These are phyloP conservation scores for Margaritispora aquatica DNA, from an alignment of 495 filamentous ascomycete species.

Conservation along the genomic window DNA sequence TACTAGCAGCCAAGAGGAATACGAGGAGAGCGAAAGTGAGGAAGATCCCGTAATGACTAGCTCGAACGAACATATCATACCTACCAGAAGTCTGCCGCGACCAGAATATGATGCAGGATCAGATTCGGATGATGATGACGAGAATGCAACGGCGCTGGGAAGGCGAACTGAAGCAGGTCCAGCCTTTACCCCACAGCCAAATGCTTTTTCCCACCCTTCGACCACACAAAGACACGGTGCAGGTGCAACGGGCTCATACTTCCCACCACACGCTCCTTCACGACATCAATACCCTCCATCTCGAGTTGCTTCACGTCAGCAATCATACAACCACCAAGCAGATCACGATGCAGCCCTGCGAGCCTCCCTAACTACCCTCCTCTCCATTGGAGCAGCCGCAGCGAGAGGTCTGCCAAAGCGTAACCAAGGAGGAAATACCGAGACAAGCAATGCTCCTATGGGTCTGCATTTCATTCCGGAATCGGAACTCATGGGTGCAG, in stretches of 20 bases:
- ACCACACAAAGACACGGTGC: conserved; percentile 38
- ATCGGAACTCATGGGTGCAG: conserved; percentile 56
- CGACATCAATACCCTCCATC: conserved; percentile 19
- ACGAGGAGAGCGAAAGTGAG: conserved; percentile 75
- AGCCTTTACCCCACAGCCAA: conserved; percentile 78
- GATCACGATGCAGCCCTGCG: conserved; percentile 92
- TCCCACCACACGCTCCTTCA: conserved; percentile 33
- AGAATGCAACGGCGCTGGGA: conserved; percentile 75
- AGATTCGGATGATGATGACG: conserved; percentile 60
- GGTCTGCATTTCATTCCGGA: conserved; percentile 67
- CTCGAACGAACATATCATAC: conserved; percentile 66
- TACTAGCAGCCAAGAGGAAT: conserved; percentile 84
- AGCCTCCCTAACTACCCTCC: conserved; percentile 87
- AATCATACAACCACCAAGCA: conserved; percentile 54
- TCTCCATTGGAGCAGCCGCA: conserved; percentile 79
- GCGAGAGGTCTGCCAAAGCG: conserved; percentile 74
- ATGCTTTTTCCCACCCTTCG: conserved; percentile 83
- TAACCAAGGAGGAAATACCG: conserved; percentile 23
- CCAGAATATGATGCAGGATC: conserved; percentile 35
- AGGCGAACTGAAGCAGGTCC: conserved; percentile 39
- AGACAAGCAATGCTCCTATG: conserved; percentile 40
- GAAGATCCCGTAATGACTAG: conserved; percentile 78
- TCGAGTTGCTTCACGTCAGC: conserved; percentile 6
- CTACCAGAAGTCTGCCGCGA: conserved; percentile 19
- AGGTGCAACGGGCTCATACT: conserved; percentile 30